Percentiles rank a stretch among this genome's conserved stretches.
phyloP scores from a whole-genome alignment of 2,329 filamentous ascomycete species.

The Dactylellina sp. region DNA sequence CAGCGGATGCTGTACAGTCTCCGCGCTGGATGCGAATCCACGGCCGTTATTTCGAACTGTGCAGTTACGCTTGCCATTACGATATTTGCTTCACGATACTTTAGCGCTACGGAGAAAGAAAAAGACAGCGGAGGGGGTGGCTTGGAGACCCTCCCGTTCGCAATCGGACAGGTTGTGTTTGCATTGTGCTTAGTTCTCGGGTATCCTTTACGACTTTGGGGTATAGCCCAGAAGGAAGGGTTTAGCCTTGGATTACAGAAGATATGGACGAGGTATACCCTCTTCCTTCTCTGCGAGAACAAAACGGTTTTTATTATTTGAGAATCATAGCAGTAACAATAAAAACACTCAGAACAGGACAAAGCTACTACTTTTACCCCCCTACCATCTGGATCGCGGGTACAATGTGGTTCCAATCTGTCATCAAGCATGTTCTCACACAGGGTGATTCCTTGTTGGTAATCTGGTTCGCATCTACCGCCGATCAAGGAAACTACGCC shows the following conservation, averaged over 20 bases:
- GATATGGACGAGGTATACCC: slow-evolving; percentile 62
- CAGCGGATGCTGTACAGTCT: slow-evolving; percentile 82
- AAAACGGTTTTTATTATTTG: not conserved
- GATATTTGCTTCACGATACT: slow-evolving; percentile 70
- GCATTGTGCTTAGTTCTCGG: slow-evolving; percentile 75
- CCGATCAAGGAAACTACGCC: slow-evolving; percentile 89
- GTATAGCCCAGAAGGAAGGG: slow-evolving; percentile 69
- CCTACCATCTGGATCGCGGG: slow-evolving; percentile 69
- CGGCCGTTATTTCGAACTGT: slow-evolving; percentile 82
- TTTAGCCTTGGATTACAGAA: slow-evolving; percentile 76
- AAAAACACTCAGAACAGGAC: slow-evolving; percentile 33
- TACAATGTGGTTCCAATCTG: slow-evolving; percentile 87
- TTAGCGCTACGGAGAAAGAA: not conserved
- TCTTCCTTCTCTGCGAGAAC: not conserved
- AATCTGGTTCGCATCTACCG: slow-evolving; percentile 78
- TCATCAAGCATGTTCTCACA: slow-evolving; percentile 92
- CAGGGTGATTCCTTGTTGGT: slow-evolving; percentile 94
- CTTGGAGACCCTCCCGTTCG: slow-evolving; percentile 86
- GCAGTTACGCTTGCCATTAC: slow-evolving; percentile 78
- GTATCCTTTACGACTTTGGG: slow-evolving; percentile 74
- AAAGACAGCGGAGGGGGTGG: slow-evolving; percentile 60
- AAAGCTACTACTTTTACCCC: slow-evolving; percentile 43
- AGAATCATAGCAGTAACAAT: not conserved
- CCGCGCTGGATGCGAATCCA: slow-evolving; percentile 84
- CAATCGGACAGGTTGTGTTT: slow-evolving; percentile 84